Evolutionary conservation across 2,329 filamentous ascomycete species (phyloP).

Genomic region (Leptographium galeiforme): DNA sequence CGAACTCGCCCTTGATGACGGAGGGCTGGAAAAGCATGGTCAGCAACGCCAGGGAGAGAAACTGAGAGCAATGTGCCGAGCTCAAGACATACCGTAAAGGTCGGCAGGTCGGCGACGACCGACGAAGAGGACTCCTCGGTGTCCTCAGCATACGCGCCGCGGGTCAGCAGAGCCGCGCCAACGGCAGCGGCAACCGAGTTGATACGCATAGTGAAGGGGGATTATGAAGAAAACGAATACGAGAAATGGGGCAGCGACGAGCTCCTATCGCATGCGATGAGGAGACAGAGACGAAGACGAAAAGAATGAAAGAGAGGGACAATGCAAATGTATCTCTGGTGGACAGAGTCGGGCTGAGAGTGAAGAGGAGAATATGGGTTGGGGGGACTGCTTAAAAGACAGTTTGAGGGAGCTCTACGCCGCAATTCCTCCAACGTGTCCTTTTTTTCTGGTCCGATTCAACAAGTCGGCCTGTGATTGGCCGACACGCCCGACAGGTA

Average conservation of each 20-base stretch:
- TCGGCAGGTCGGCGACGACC: slow-evolving; percentile 52
- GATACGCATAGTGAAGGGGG: slow-evolving; percentile 59
- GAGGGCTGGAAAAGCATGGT: slow-evolving; percentile 50
- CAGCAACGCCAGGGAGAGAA: background rate
- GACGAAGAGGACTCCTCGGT: slow-evolving; percentile 33
- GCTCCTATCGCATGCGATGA: background rate
- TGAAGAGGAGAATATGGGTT: background rate
- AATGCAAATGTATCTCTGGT: background rate
- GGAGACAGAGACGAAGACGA: background rate
- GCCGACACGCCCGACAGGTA: background rate
- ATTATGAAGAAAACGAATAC: background rate
- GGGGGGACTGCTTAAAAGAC: slow-evolving; percentile 5
- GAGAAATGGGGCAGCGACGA: background rate
- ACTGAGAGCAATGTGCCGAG: background rate
- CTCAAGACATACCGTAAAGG: slow-evolving; percentile 63
- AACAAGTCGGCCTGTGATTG: slow-evolving; percentile 2
- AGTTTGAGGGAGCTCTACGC: slow-evolving; percentile 4
- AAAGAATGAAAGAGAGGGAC: background rate
- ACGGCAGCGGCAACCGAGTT: slow-evolving; percentile 64
- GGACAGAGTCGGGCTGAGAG: background rate
- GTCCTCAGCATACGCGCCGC: slow-evolving; percentile 57
- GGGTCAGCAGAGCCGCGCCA: slow-evolving; percentile 60
- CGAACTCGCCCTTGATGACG: slow-evolving; percentile 78
- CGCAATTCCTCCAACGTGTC: slow-evolving; percentile 12
- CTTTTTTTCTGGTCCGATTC: slow-evolving; percentile 11